A percentile compares a stretch with the other conserved stretches of the same genome.
Conservation (phyloP, 2,329 filamentous ascomycete species). For the Arthrobotrys iridis region DNA sequence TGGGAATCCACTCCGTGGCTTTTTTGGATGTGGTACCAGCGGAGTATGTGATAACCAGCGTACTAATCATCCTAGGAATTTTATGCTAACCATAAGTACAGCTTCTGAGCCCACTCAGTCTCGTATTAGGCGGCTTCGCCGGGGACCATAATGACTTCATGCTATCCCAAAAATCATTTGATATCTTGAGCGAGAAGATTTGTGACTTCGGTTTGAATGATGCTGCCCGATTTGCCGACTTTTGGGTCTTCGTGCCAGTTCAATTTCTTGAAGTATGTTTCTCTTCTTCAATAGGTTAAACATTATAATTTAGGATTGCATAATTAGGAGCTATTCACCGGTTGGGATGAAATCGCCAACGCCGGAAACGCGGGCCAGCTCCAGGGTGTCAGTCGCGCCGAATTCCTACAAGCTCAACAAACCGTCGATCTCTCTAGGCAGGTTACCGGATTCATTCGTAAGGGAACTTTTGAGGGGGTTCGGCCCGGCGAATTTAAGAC, state of each 20-base stretch:
- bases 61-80: too few relatives aligned
- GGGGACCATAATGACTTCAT: slow-evolving; percentile 4
- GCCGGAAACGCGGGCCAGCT: neutral
- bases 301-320: too few relatives aligned
- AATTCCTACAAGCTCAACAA: neutral
- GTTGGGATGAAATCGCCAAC: slow-evolving; percentile 19
- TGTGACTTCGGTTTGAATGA: slow-evolving; percentile 49
- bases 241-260: slow-evolving; percentile 38
- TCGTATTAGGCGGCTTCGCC: neutral
- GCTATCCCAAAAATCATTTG: slow-evolving; percentile 33
- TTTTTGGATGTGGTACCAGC: neutral
- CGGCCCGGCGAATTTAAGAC: slow-evolving; percentile 30
- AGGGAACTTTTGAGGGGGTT: slow-evolving; percentile 35
- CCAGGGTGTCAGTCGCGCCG: slow-evolving; percentile 1
- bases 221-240: slow-evolving; percentile 42
- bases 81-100: too few relatives aligned
- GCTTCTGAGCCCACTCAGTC: neutral
- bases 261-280: slow-evolving; percentile 24
- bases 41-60: neutral
- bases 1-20: neutral
- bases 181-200: slow-evolving; percentile 37
- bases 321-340: slow-evolving; percentile 40
- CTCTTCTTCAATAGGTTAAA: too few relatives aligned
- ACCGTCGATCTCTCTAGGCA: neutral
- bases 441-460: slow-evolving; percentile 1